Evolutionary conservation across 2,329 filamentous ascomycete species (phyloP), one percentile per base, ranked within the genome.

Genomic region (Trichoderma harzianum): DNA sequence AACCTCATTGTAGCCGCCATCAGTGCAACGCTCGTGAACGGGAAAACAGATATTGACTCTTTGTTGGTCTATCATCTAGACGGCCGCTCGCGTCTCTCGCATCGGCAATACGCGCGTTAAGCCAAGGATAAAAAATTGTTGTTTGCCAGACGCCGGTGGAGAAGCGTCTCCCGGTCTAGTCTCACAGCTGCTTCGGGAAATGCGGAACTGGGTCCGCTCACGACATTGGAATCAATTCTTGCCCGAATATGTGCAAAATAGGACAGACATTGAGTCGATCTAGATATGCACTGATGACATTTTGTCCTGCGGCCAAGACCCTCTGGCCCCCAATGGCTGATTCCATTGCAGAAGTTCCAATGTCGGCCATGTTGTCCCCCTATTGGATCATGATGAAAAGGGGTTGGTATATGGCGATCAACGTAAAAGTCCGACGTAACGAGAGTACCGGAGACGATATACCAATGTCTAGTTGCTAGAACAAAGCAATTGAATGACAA

Each of bases 291-390:
- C 68, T 64, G 55, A 72, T 73, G 70, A 70, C 74, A 72, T 75
- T 55, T 65, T 7, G 8, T 69, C 36, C 67, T 74, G 74, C 71
- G 69, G 75, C 71, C 69, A 74, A 73, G 61, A 62, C 69, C 51
- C 43, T 36, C 34, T 47, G 53, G 36, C 36, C 36, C 28, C 34
- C 57, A 66, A 71, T 32, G 6, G 51, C 60, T 68, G 57, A 71
- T 58, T 69, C 61, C 55, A 62, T 69, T 32, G 55, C 65, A 60
- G 68, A 57, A 69, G 74, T 67, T 69, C 57, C 51, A 30, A 58
- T 70, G 70, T 68, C 66, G 64, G 69, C 26, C 74, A 68, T 47
- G 58, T 58, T 64, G 53, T 53, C 69, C 66, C 26, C 55, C 28
- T 21, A 36, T 26, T n/a, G 18, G 26, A 16, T 21, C 53, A 58